Base-by-base conservation (phyloP, 495 filamentous ascomycete genomes). In the Podospora conica region DNA sequence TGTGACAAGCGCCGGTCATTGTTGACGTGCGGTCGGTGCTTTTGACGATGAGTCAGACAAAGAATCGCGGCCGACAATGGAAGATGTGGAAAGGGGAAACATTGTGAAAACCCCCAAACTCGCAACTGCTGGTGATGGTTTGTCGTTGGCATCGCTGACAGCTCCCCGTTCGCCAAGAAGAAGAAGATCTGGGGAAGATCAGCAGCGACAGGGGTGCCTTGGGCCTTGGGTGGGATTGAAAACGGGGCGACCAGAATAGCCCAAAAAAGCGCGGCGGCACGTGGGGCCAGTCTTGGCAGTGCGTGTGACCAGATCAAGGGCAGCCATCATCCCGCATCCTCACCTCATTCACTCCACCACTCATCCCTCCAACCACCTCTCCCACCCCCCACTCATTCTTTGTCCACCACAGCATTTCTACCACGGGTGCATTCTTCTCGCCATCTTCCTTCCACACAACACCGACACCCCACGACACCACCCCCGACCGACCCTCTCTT, bases 141-240 rank as follows among this genome's bases (percentile, higher is more conserved):
- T n/a, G 40, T 48, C 40, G 40, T 48, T n/a, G 40, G n/a, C 8
- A 25, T 48, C 40, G 40, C n/a, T n/a, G 40, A 48, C 8, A 25
- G 55, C 21, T 57, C 18, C 59, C 29, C 3, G 57, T 24, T 15
- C 53, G 61, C 48, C 61, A 63, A 63, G 53, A 28, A 53, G 11
- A 1, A 5, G n/a, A 25, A 57, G 53, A 63, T 63, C 61, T 63
- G 61, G 61, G 61, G 61, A 55, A 63, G 60, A 23, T 63, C 53
- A 57, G 22, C 55, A 23, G 59, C 33, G 28, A 31, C 59, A 61
- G 29, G 59, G 59, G 40, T 31, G 61, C 25, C 15, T 6, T 29
- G 54, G 60, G 11, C 10, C 20, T 22, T 23, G 23, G 60, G 22
- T 29, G 7, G 48, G n/a, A 22, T 57, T 57, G 9, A 53, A 33